Percentiles rank a stretch among this genome's conserved stretches.
Conservation (phyloP, 208 protist genomes). For the Acanthamoeba culbertsoni region DNA sequence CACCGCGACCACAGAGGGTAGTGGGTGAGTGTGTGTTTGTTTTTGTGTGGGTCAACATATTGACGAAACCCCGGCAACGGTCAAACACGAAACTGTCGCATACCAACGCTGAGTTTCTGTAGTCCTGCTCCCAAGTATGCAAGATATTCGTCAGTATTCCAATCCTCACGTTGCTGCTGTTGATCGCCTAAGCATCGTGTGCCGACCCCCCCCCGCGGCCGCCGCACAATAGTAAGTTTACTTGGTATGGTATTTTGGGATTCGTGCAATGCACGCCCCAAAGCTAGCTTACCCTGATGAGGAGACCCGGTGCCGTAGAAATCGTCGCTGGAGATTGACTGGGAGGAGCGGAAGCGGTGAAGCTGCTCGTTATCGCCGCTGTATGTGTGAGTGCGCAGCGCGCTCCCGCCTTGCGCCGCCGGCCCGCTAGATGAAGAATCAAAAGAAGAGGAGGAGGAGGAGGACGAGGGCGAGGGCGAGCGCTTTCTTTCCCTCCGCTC, state of each 20-base stretch:
- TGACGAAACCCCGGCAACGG: neutral
- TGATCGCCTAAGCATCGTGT: neutral
- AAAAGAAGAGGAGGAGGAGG: neutral
- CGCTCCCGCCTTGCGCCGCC: neutral
- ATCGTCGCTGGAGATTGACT: constrained; percentile 31
- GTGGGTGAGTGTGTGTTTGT: neutral
- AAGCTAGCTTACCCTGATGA: too few relatives aligned
- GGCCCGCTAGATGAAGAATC: neutral
- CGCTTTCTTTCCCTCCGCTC: neutral
- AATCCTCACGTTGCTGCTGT: neutral
- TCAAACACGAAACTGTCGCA: neutral
- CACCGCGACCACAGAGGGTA: neutral
- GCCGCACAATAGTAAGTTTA: too few relatives aligned
- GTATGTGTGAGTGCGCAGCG: neutral
- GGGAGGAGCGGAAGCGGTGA: constrained; percentile 16
- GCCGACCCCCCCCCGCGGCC: neutral
- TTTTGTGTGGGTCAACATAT: neutral
- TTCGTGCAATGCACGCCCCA: too few relatives aligned
- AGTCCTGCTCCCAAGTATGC: neutral
- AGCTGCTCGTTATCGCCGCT: neutral
- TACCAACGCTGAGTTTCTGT: constrained; percentile 10
- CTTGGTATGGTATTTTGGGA: too few relatives aligned
- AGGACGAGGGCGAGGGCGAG: neutral
- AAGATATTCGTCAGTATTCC: neutral
- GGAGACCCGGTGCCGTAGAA: neutral